Percentiles rank a stretch among this genome's conserved stretches.
These are phyloP conservation scores for Fusarium mangiferae DNA, from an alignment of 2,329 filamentous ascomycete genomes.

Conservation along the genomic window DNA sequence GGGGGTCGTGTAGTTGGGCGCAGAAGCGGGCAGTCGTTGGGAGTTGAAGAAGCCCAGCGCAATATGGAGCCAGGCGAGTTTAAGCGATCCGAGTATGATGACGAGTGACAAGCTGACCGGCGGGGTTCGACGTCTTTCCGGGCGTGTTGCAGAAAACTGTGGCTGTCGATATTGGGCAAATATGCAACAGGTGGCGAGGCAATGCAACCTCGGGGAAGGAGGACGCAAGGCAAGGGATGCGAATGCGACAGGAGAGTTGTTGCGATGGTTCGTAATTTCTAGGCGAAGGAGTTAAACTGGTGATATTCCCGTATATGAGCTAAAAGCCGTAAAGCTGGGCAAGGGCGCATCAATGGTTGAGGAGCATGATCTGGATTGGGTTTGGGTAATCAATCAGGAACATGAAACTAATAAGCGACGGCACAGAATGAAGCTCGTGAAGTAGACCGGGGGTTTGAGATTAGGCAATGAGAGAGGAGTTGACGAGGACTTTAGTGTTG, in stretches of 20 bases:
- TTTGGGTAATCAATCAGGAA: conserved; percentile 27
- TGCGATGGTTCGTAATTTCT: conserved; percentile 10
- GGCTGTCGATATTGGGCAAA: conserved; percentile 23
- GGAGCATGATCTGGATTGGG: conserved; percentile 34
- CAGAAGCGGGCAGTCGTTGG: conserved; percentile 17
- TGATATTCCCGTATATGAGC: background rate
- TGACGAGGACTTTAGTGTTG: background rate
- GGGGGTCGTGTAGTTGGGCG: conserved; percentile 18
- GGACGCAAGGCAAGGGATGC: conserved; percentile 29
- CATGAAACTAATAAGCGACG: conserved; percentile 31
- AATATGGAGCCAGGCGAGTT: conserved; percentile 26
- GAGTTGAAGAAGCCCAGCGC: conserved; percentile 21
- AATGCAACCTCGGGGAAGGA: conserved; percentile 27
- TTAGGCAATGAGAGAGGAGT: background rate
- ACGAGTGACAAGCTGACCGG: conserved; percentile 35
- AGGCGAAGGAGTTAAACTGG: conserved; percentile 4
- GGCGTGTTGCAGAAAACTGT: conserved; percentile 26
- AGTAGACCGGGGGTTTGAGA: background rate
- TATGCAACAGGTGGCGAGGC: conserved; percentile 22
- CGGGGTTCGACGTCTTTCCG: conserved; percentile 32
- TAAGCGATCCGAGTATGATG: conserved; percentile 22
- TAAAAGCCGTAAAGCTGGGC: conserved; percentile 26
- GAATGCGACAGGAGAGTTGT: conserved; percentile 24
- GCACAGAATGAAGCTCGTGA: background rate
- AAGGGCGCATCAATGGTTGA: conserved; percentile 33